Conservation (phyloP, 495 filamentous ascomycete species). For the Penicillium silybi region DNA sequence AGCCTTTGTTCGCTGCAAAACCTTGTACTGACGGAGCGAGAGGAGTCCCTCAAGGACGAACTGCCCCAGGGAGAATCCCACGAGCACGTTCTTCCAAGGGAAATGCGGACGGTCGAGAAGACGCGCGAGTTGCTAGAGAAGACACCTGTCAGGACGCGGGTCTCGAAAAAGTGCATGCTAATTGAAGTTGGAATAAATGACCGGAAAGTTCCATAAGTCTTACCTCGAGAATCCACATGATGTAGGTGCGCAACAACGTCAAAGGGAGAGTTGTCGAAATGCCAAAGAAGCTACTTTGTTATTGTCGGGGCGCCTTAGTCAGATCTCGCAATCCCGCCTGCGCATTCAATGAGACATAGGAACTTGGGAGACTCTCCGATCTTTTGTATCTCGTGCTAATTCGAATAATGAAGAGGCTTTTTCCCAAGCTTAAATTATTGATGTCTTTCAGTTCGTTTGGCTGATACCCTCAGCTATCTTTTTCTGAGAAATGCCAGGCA, state of each 20-base stretch:
- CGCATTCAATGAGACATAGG: background rate
- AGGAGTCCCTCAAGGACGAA: conserved; percentile 84
- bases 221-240: conserved; percentile 46
- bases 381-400: background rate
- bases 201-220: conserved; percentile 1
- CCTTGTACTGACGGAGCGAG: conserved; percentile 78
- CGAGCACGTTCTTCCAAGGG: conserved; percentile 95
- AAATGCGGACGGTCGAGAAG: conserved; percentile 87
- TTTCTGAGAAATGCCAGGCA: too few species aligned
- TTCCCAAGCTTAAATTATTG: too few species aligned
- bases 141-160: conserved; percentile 8
- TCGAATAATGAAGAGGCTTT: too few species aligned
- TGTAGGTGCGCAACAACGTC: conserved; percentile 22
- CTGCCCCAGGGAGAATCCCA: conserved; percentile 87
- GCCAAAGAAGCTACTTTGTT: conserved; percentile 29
- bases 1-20: conserved; percentile 71
- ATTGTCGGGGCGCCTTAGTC: conserved; percentile 26
- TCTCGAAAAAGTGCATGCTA: background rate
- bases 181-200: background rate
- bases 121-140: conserved; percentile 71
- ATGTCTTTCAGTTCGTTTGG: too few species aligned
- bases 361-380: background rate
- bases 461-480: too few species aligned
- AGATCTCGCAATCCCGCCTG: conserved; percentile 8
- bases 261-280: conserved; percentile 8